phyloP scores from a whole-genome alignment of 2,329 filamentous ascomycete genomes.

The Neopestalotiopsis rosae region DNA sequence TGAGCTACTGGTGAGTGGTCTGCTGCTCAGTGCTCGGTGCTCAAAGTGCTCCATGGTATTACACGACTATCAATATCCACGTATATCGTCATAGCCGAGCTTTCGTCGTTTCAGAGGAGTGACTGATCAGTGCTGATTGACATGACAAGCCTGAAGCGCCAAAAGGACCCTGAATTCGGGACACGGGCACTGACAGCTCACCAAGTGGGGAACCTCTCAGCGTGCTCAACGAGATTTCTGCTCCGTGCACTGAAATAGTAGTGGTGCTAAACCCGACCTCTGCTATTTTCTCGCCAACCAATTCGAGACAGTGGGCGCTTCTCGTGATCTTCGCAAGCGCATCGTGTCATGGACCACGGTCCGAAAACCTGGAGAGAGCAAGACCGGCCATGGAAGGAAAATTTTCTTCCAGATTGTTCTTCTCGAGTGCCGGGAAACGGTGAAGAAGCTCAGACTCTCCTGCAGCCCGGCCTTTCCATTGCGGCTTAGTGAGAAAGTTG shows the following conservation, averaged over 20 bases:
- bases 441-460: neutral
- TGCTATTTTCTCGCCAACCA: neutral
- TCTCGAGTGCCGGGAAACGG: neutral
- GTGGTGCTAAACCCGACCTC: neutral
- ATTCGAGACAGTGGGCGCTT: neutral
- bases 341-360: neutral
- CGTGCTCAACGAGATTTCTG: neutral
- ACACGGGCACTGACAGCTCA: slow-evolving; percentile 13
- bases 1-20: no score
- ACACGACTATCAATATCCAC: neutral
- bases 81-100: neutral
- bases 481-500: neutral
- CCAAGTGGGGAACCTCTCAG: slow-evolving; percentile 9
- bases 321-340: neutral
- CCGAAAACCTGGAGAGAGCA: neutral
- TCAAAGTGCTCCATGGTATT: no score
- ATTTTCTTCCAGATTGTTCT: neutral
- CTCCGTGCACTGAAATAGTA: neutral
- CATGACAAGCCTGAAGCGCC: neutral
- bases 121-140: neutral
- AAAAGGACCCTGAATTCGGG: slow-evolving; percentile 16
- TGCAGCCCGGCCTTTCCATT: neutral
- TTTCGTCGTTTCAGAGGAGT: neutral
- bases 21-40: no score
- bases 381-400: neutral